These are phyloP conservation scores for Podaxis carcinomalis DNA, from an alignment of 768 basidiomycete species.

Conservation along the genomic window DNA sequence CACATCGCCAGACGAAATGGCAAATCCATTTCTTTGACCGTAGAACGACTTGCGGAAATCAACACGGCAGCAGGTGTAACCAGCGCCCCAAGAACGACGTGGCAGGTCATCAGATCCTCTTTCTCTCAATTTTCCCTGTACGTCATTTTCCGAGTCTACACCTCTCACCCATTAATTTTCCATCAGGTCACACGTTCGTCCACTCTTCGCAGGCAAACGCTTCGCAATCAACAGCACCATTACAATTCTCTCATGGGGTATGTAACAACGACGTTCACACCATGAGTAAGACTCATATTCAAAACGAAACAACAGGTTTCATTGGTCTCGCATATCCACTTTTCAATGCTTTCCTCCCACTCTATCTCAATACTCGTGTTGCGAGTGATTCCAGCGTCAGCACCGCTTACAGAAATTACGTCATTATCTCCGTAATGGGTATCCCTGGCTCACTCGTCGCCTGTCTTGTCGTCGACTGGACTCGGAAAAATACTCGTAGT, in stretches of 20 bases:
- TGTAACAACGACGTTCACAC: conserved; percentile 8
- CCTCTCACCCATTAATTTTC: not conserved
- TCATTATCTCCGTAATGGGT: conserved; percentile 42
- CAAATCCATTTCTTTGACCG: conserved; percentile 37
- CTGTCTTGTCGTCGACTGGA: conserved; percentile 39
- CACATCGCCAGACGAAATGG: conserved; percentile 46
- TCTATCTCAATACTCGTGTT: conserved; percentile 37
- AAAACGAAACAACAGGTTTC: conserved; percentile 21
- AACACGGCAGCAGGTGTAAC: conserved; percentile 21
- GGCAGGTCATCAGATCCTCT: conserved; percentile 27
- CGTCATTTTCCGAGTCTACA: conserved; percentile 9
- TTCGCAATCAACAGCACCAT: conserved; percentile 42
- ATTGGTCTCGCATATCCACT: conserved; percentile 54
- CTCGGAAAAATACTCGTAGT: conserved; percentile 22
- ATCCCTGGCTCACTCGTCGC: conserved; percentile 47
- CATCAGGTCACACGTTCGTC: conserved; percentile 42
- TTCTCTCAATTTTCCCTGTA: conserved; percentile 38
- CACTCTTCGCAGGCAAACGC: conserved; percentile 41
- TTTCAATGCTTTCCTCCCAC: conserved; percentile 47
- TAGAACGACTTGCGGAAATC: conserved; percentile 32
- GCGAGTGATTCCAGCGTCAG: conserved; percentile 19
- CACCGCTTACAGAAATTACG: conserved; percentile 43
- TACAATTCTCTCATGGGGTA: conserved; percentile 50
- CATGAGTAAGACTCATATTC: not conserved
- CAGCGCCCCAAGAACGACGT: conserved; percentile 17